Conservation (phyloP, 768 basidiomycete species). For the Boletus subcaerulescens region DNA sequence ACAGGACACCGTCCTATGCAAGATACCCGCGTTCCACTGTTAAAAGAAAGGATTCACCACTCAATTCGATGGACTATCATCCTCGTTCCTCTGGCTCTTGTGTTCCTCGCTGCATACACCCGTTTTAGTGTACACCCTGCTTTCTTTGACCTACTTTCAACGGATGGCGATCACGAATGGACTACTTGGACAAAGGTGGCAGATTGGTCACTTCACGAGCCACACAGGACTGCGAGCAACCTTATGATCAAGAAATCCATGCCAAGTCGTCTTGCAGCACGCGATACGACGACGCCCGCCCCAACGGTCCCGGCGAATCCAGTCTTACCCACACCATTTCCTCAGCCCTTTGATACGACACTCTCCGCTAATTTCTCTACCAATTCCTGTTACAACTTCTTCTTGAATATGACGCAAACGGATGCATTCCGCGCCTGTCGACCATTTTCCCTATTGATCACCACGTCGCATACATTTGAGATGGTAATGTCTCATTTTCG, state of each 20-base stretch:
- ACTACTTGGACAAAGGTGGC: conserved; percentile 26
- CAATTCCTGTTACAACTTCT: conserved; percentile 62
- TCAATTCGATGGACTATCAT: conserved; percentile 48
- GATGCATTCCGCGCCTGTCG: conserved; percentile 68
- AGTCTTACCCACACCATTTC: conserved; percentile 69
- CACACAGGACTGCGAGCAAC: conserved; percentile 29
- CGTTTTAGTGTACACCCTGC: conserved; percentile 50
- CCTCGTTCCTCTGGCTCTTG: conserved; percentile 52
- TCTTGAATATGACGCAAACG: conserved; percentile 68
- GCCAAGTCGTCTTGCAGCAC: neutral
- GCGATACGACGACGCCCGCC: conserved; percentile 13
- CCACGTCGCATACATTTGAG: conserved; percentile 52
- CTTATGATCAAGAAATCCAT: conserved; percentile 10
- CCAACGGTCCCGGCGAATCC: conserved; percentile 36
- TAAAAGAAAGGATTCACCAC: conserved; percentile 40
- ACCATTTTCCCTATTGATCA: conserved; percentile 65
- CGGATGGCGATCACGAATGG: conserved; percentile 28
- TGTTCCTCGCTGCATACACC: conserved; percentile 52
- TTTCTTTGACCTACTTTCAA: conserved; percentile 41
- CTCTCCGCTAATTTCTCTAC: conserved; percentile 67
- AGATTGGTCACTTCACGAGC: conserved; percentile 43
- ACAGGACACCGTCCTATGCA: neutral
- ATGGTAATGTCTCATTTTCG: conserved; percentile 39
- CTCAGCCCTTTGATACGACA: conserved; percentile 66
- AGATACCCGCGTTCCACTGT: neutral